Conservation (phyloP, 2,329 filamentous ascomycete genomes). For the Cladobotryum protrusum region DNA sequence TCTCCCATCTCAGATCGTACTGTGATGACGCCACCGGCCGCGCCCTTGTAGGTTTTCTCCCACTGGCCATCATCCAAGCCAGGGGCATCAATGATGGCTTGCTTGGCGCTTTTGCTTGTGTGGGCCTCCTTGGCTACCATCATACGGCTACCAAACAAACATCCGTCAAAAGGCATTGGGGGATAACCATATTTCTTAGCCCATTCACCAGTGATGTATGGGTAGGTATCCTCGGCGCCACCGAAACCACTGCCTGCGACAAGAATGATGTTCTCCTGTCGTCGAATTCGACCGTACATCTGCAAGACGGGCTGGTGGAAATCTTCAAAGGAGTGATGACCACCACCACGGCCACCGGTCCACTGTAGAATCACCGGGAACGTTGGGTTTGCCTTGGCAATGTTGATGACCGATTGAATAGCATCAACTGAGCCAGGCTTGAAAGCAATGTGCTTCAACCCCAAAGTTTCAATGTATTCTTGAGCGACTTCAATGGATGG, state of each 20-base stretch:
- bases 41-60: slow-evolving; percentile 90
- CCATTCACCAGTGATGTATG: slow-evolving; percentile 86
- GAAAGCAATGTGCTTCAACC: slow-evolving; percentile 88
- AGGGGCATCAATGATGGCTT: slow-evolving; percentile 80
- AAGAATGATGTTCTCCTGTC: slow-evolving; percentile 79
- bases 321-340: slow-evolving; percentile 91
- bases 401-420: slow-evolving; percentile 85
- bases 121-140: slow-evolving; percentile 93
- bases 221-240: slow-evolving; percentile 83
- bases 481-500: slow-evolving; percentile 89
- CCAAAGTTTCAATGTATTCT: slow-evolving; percentile 88
- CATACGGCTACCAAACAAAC: slow-evolving; percentile 84
- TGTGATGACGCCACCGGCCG: slow-evolving; percentile 89
- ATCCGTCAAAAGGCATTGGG: slow-evolving; percentile 90
- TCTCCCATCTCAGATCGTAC: slow-evolving; percentile 99
- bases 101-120: slow-evolving; percentile 80
- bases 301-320: slow-evolving; percentile 88
- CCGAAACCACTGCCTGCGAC: slow-evolving; percentile 91
- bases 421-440: slow-evolving; percentile 87
- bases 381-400: slow-evolving; percentile 85
- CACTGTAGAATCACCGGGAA: slow-evolving; percentile 94
- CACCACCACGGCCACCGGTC: slow-evolving; percentile 90
- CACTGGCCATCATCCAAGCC: slow-evolving; percentile 77
- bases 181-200: slow-evolving; percentile 81
- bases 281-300: slow-evolving; percentile 85